Base-by-base conservation (phyloP, 2,329 filamentous ascomycete genomes). In the Aspergillus brasiliensis region DNA sequence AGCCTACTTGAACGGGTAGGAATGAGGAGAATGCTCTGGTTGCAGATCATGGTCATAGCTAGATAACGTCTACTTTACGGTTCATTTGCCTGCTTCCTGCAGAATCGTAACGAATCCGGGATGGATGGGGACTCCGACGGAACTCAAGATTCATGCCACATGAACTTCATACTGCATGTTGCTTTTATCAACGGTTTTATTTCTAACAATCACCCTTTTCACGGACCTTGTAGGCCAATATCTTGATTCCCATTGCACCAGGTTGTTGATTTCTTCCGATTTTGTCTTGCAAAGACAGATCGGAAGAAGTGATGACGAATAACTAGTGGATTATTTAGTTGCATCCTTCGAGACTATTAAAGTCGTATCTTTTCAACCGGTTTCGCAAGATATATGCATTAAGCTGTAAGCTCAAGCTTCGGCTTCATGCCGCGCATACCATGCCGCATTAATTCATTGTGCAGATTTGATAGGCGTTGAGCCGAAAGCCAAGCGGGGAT, bases 21-120 rank as follows among this genome's bases (percentile, higher is more conserved):
- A 21, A 27, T 28, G 37, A 27, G 21, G 38, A 55, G 23, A 27
- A 31, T 21, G n/a, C 34, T 42, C 8, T 17, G 25, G 6, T 27
- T 42, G 23, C 46, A 49, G 46, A 49, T 49, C 46, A 49, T 49
- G 46, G 46, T 49, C 46, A 49, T 49, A 31, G 46, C 46, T 49
- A 49, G 46, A 49, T 31, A 49, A 49, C 46, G 46, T 49, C 15
- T n/a, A 28, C 27, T 6, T 34, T 34, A 34, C 31, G 31, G 31
- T 34, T 34, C 31, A 34, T 15, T 17, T 28, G 40, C 7, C 25
- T 49, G 46, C 19, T 23, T n/a, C 15, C 23, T 48, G 44, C 44
- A 28, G n/a, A 49, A 28, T n/a, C 46, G 23, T 37, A 17, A 19
- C 48, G 42, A 31, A 44, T 40, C 37, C 49, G 19, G 56, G 27